Base-by-base conservation (phyloP, 768 basidiomycete genomes). In the Macrolepiota dolichaula region DNA sequence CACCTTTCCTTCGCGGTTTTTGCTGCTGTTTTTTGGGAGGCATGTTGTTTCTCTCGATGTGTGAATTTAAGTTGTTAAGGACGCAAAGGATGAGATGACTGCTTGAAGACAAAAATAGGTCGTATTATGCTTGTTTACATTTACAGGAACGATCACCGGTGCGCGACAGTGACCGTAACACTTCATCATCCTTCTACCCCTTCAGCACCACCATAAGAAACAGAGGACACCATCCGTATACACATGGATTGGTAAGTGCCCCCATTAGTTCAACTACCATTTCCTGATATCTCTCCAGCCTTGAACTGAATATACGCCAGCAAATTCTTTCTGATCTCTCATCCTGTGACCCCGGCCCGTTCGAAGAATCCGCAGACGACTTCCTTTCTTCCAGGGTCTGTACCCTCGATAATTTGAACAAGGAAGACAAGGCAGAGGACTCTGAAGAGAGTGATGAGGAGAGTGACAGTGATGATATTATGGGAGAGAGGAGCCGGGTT, bases 251-350 rank as follows among this genome's bases (percentile, higher is more conserved):
- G 57, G 57, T 59, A 15, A 57, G 50, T 22, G 11, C 37, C 13
- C 17, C 9, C 13, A 24, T 12, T 12, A n/a, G 9, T 2, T 25
- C 25, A 13, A 42, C 12, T 51, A 22, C 9, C 9, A 4, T 2
- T 7, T 24, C 12, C 47, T 24, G 13, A 40, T 36, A 22, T 60
- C 19, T 15, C 54, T 36, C 17, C 64, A 93, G 91, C 70, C 76
- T 94, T 17, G 92, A 94, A 70, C 73, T 94, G 22, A 87, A 91
- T 70, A 85, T 92, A 55, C 87, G 85, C 63, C 90, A 91, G 65
- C 80, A 81, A 61, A 88, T 94, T 62, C 72, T 93, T 22, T 82
- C 85, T 25, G 91, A 94, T 73, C 80, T 94, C 59, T 90, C 88
- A 4, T 75, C 77, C 19, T 79, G 80, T 17, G 77, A 80, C 35